Evolutionary conservation across 2,329 filamentous ascomycete species (phyloP), one percentile per base, ranked within the genome.

Genomic region (Fusarium metavorans): DNA sequence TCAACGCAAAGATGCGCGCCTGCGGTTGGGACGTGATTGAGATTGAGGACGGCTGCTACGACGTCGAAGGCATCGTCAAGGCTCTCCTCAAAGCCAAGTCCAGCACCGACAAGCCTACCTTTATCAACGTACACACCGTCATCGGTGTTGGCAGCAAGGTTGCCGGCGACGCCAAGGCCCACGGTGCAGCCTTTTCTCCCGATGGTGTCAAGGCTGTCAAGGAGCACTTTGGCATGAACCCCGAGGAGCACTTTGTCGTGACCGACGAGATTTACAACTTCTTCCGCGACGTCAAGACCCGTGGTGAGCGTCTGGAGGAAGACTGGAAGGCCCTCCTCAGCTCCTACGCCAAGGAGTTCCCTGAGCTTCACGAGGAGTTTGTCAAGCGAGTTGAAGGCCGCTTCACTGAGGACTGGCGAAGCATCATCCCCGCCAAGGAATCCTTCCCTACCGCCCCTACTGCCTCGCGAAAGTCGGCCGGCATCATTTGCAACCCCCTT

Each of bases 81-180:
- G 88, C 88, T 2, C 79, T 90, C 32, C 80, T 85, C 48, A 79
- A 82, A 25, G 87, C 87, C 9, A 84, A 85, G 58, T 74, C 77
- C 4, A 83, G 82, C 3, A 83, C 78, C 8, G 83, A 86, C 2
- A 89, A 88, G 75, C 89, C 89, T 0, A 87, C 86, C 0, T 90
- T 91, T 71, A 87, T 91, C 82, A 91, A 91, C 71, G 82, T 90
- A 9, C 84, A 83, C 23, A 91, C 89, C 1, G 81, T 88, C n/a
- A 91, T 90, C 25, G 88, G 89, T 1, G 70, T 89, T 0, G 88
- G 87, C 7, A 89, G 84, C 73, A 81, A 81, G 4, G 82, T 84
- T 6, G 86, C 85, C 1, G 87, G 87, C 6, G 81, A 88, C 16
- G 88, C 89, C 5, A 85, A 85, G 23, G 87, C 89, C 1, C 90